Evolutionary conservation across 2,329 filamentous ascomycete species (phyloP), one percentile per base, ranked within the genome.

Genomic region (Sporothrix variecibatus): DNA sequence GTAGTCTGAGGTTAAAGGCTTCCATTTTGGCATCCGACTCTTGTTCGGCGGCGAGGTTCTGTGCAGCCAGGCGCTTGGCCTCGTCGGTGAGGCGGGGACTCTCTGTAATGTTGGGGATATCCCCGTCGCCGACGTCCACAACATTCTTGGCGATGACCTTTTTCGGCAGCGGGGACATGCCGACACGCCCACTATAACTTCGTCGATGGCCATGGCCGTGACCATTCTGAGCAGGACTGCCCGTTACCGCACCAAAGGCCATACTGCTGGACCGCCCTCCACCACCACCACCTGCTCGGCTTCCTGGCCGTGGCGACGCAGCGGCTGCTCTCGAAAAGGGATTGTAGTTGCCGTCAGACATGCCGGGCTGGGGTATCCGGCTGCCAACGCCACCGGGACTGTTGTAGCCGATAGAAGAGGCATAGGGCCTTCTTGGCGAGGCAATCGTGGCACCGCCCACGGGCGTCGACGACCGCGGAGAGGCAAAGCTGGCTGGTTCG

Each of bases 21-120:
- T 90, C 90, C 78, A 98, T 92, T 71, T 92, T 91, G 60, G 91
- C 89, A 78, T 98, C 94, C 8, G 93, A 89, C 78, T 95, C 91
- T 64, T 90, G 87, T 78, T 97, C 94, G 74, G 93, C 92, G 70
- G 89, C 89, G 31, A 90, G 86, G 77, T 92, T 89, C 79, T 90
- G 88, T n/a, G 91, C 90, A 6, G 94, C 91, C 73, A 95, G 89
- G 62, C 89, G 88, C 79, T 92, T 91, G 7, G 93, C 93, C 79
- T 97, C 94, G 26, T 86, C 82, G 79, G 88, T 83, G 3, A 90
- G 82, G 2, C 87, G 83, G 5, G 88, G 88, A 77, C 86, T 89
- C n/a, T 80, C 80, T 51, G 81, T 77, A 0, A 81, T 38, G 9
- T 78, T 67, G 75, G 46, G 64, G 43, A 60, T 23, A 40, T 56